phyloP scores from a whole-genome alignment of 106 monocot genomes.

The Phalaenopsis aphrodite region DNA sequence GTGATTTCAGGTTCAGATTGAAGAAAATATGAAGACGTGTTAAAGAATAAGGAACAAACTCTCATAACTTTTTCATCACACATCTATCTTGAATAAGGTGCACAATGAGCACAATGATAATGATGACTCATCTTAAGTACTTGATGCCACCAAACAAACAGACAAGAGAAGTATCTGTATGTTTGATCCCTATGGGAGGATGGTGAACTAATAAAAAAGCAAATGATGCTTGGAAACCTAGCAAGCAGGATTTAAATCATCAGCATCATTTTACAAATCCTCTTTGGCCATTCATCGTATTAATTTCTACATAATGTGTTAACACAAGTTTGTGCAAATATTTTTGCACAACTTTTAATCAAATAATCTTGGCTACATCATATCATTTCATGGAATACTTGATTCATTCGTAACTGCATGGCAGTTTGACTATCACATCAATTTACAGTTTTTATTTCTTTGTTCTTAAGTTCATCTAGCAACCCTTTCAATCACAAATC shows the following conservation, averaged over 20 bases:
- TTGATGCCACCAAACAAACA: not conserved
- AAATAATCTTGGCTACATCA: not conserved
- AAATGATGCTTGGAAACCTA: not conserved
- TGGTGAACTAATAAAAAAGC: not conserved
- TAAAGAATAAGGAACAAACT: not conserved
- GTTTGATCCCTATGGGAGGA: not conserved
- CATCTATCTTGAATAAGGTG: not conserved
- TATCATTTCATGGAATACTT: no score
- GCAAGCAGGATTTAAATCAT: not conserved
- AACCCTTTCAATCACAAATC: no score
- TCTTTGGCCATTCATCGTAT: not conserved
- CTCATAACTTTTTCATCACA: not conserved
- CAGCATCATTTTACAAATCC: not conserved
- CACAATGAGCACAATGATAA: not conserved
- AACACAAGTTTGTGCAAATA: not conserved
- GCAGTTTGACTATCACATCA: no score
- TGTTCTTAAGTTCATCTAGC: no score
- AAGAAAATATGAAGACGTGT: not conserved
- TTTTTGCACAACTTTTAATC: not conserved
- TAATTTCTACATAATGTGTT: not conserved
- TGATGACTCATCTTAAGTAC: not conserved
- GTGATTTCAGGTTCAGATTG: not conserved
- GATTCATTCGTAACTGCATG: no score
- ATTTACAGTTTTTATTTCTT: no score
- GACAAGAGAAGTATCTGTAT: not conserved